Evolutionary conservation across 192 early-diverging fungal species (phyloP).

Genomic region (Linnemannia schmuckeri): DNA sequence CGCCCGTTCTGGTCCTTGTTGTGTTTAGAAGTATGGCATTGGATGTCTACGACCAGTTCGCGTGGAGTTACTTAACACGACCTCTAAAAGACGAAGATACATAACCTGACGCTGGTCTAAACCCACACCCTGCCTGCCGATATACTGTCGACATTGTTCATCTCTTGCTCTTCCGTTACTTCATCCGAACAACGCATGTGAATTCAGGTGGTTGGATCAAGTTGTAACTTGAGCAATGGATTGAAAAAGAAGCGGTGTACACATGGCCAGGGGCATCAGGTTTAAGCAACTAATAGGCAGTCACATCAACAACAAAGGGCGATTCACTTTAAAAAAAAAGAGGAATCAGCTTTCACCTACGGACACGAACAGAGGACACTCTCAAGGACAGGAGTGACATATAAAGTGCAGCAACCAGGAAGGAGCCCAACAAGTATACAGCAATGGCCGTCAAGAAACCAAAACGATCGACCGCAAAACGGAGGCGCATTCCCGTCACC

Average conservation of each 20-base stretch:
- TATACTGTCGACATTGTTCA: neutral
- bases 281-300: neutral
- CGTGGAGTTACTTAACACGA: neutral
- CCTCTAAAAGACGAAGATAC: neutral
- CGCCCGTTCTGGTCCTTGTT: neutral
- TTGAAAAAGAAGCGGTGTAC: neutral
- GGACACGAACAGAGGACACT: neutral
- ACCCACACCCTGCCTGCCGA: constrained; percentile 1
- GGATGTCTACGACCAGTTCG: constrained; percentile 7
- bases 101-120: neutral
- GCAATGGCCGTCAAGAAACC: constrained; percentile 34
- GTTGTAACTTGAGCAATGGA: neutral
- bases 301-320: neutral
- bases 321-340: neutral
- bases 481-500: constrained; percentile 26
- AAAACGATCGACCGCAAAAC: constrained; percentile 20
- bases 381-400: neutral
- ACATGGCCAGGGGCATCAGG: neutral
- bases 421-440: neutral
- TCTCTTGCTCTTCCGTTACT: neutral
- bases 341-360: neutral
- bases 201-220: neutral
- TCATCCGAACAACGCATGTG: neutral
- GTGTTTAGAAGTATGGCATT: neutral
- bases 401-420: neutral